Conservation (phyloP, 139 green algal species). For the Tetratostichococcus sp. region DNA sequence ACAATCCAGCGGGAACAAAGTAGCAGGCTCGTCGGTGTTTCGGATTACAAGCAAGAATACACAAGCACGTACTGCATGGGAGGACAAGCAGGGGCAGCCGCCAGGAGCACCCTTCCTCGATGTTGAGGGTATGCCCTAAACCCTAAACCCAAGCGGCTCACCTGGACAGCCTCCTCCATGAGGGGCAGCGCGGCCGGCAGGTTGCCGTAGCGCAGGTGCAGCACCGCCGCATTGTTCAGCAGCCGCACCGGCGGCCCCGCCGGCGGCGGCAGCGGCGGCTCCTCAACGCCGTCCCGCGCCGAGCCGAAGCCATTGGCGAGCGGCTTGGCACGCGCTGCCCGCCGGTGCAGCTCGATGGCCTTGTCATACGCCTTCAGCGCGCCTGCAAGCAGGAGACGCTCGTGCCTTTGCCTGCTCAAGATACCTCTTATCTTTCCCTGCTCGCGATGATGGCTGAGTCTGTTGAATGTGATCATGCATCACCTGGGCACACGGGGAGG, state of each 20-base stretch:
- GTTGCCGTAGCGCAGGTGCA: constrained; percentile 52
- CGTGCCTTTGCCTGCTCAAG: too few relatives aligned
- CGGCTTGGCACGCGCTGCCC: constrained; percentile 24
- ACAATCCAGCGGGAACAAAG: too few relatives aligned
- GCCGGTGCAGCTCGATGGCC: constrained; percentile 40
- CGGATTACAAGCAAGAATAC: too few relatives aligned
- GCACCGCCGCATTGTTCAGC: constrained; percentile 85
- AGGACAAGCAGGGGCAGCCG: too few relatives aligned
- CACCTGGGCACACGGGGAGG: too few relatives aligned
- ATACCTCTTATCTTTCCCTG: too few relatives aligned
- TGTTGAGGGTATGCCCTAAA: too few relatives aligned
- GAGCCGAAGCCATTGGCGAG: constrained; percentile 11
- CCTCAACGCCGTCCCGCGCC: background rate
- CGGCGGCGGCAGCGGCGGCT: background rate
- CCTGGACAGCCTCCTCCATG: constrained; percentile 38
- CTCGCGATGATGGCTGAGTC: too few relatives aligned
- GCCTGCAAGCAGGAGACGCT: constrained; percentile 14
- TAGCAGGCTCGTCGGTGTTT: too few relatives aligned
- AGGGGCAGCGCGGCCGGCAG: constrained; percentile 29
- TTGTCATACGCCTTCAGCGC: constrained; percentile 54
- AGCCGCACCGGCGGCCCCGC: constrained; percentile 49
- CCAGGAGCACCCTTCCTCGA: too few relatives aligned
- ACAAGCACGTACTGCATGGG: too few relatives aligned
- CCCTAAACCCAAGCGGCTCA: background rate
- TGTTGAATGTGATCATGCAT: too few relatives aligned